These are phyloP conservation scores for Ilex aquifolium DNA, from an alignment of 257 asterid species.

Conservation along the genomic window DNA sequence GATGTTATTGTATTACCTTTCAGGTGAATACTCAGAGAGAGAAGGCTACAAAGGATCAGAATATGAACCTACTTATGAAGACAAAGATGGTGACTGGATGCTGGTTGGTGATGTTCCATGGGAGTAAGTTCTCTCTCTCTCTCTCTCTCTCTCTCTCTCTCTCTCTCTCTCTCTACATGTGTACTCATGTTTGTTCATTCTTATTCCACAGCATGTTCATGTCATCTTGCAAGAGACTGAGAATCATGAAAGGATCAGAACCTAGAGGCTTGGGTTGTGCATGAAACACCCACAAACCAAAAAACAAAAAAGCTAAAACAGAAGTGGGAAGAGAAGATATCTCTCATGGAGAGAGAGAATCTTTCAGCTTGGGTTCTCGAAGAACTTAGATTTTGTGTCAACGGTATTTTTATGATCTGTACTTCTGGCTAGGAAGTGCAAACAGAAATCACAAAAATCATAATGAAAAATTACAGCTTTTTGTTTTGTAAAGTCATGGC, in stretches of 20 bases:
- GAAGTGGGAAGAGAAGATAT: constrained; percentile 12
- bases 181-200: neutral
- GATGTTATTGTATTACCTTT: neutral
- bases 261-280: constrained; percentile 43
- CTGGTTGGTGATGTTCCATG: constrained; percentile 73
- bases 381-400: constrained; percentile 25
- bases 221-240: constrained; percentile 55
- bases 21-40: constrained; percentile 50
- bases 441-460: constrained; percentile 10
- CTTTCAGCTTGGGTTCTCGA: constrained; percentile 59
- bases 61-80: constrained; percentile 62
- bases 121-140: constrained; percentile 38
- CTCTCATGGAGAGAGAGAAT: constrained; percentile 18
- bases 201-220: constrained; percentile 48
- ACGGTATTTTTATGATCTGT: constrained; percentile 16
- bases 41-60: constrained; percentile 61
- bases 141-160: neutral
- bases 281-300: neutral
- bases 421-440: constrained; percentile 24
- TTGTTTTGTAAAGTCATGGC: constrained; percentile 12
- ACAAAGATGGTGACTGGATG: constrained; percentile 70
- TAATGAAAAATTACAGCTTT: constrained; percentile 15
- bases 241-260: constrained; percentile 63
- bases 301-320: constrained; percentile 9
- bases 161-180: neutral